Base-by-base conservation (phyloP, 2,329 filamentous ascomycete species). In the Claviceps citrina region DNA sequence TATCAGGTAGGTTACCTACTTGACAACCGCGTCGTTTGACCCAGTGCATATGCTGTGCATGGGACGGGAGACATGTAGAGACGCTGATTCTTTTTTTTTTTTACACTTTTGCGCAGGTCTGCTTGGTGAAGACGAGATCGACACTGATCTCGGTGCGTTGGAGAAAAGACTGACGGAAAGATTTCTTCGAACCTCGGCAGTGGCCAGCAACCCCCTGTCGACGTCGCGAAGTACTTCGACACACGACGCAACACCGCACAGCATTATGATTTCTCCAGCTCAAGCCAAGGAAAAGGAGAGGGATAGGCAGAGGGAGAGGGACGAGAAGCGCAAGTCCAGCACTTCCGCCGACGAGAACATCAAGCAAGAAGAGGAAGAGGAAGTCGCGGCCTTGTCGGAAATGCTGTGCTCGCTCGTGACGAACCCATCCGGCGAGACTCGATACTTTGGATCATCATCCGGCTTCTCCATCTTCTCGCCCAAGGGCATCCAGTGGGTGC, bases 341-440 rank as follows among this genome's bases (percentile, higher is more conserved):
- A 55, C 58, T 43, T 41, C 58, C 7, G 58, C 57, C 9, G 58
- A 61, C 34, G 56, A 59, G 31, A 70, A 66, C 39, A 67, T 64
- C 47, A 66, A 64, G 12, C 19, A 44, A 16, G 72, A 27, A 1
- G 45, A 76, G 49, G 70, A 80, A 24, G 22, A 24, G 8, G 22
- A 24, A 51, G 83, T 93, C 1, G 87, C 93, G 57, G 79, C 78
- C 2, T 63, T 98, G 42, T 94, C 89, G 1, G 91, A 98, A 62
- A 91, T 95, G 81, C 96, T 98, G 91, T 96, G 89, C 60, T 95
- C 87, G 3, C 65, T 98, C 25, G 87, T 98, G 24, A 96, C 89
- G 1, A 96, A 94, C 55, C 86, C 89, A 51, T 82, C 77, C 46
- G 91, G 91, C 40, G 91, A 98, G 65, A 95, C 89, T 7, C 73